Conservation (phyloP, 371 early-diverging fungal genomes). For the Saksenaea vasiformis region DNA sequence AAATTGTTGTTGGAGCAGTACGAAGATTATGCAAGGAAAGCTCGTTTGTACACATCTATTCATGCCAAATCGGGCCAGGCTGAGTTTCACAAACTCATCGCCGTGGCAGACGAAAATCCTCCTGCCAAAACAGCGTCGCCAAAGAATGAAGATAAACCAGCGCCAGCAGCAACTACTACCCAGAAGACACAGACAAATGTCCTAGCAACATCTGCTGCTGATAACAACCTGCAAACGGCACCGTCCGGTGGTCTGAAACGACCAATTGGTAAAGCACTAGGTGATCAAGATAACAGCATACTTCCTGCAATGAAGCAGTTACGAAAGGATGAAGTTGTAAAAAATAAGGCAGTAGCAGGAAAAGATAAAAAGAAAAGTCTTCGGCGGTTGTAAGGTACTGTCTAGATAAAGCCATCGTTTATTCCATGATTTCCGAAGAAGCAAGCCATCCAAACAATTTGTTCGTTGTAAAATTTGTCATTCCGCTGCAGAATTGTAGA, state of each 20-base stretch:
- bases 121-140: constrained; percentile 1
- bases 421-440: too few relatives aligned
- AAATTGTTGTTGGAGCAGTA: constrained; percentile 84
- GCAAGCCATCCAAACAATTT: too few relatives aligned
- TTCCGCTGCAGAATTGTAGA: too few relatives aligned
- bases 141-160: background rate
- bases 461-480: too few relatives aligned
- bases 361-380: constrained; percentile 27
- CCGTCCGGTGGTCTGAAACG: constrained; percentile 6
- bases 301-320: constrained; percentile 5
- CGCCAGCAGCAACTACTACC: background rate
- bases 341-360: constrained; percentile 13
- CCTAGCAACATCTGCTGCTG: constrained; percentile 18
- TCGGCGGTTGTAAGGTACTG: constrained; percentile 14
- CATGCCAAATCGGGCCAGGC: constrained; percentile 63
- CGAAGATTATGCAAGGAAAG: constrained; percentile 78
- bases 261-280: constrained; percentile 1
- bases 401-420: too few relatives aligned
- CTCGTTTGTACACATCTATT: constrained; percentile 73
- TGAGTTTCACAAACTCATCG: constrained; percentile 23
- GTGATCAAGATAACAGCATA: constrained; percentile 9
- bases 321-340: constrained; percentile 1
- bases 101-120: constrained; percentile 8
- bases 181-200: constrained; percentile 11
- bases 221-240: constrained; percentile 2